phyloP scores from a whole-genome alignment of 306 rosid genomes.

The Begonia loranthoides region DNA sequence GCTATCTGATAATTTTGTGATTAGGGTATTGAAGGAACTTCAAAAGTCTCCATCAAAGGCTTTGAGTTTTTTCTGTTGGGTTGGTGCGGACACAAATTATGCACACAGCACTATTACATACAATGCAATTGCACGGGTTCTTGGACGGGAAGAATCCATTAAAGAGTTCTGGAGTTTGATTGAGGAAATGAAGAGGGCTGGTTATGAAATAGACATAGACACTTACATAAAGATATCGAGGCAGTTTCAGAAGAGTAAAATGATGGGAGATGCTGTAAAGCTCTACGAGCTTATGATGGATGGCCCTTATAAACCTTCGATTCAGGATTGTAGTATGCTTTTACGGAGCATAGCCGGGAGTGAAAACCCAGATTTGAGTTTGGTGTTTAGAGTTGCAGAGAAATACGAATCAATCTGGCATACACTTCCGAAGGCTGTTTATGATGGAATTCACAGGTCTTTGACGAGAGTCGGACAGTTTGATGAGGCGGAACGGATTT shows the following conservation, averaged over 20 bases:
- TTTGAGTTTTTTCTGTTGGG: conserved; percentile 55
- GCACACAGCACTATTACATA: conserved; percentile 47
- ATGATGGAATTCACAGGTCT: conserved; percentile 82
- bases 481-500: conserved; percentile 57
- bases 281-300: conserved; percentile 92
- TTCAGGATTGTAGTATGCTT: conserved; percentile 41
- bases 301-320: conserved; percentile 61
- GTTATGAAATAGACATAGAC: conserved; percentile 61
- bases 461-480: conserved; percentile 52
- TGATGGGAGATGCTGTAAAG: conserved; percentile 75
- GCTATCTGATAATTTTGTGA: conserved; percentile 41
- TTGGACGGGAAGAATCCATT: conserved; percentile 41
- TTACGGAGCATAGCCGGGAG: conserved; percentile 25
- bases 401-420: conserved; percentile 49
- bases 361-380: conserved; percentile 40
- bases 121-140: conserved; percentile 56
- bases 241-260: conserved; percentile 44
- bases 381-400: conserved; percentile 48
- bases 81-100: conserved; percentile 26
- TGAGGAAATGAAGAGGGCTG: conserved; percentile 49
- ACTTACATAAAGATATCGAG: conserved; percentile 58
- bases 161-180: conserved; percentile 57
- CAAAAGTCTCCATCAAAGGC: conserved; percentile 35
- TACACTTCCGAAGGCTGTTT: conserved; percentile 45
- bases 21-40: conserved; percentile 56